A percentile compares a stretch with the other conserved stretches of the same genome.
phyloP scores from a whole-genome alignment of 202 grass and related monocot genomes.

The Brachypodium distachyon region DNA sequence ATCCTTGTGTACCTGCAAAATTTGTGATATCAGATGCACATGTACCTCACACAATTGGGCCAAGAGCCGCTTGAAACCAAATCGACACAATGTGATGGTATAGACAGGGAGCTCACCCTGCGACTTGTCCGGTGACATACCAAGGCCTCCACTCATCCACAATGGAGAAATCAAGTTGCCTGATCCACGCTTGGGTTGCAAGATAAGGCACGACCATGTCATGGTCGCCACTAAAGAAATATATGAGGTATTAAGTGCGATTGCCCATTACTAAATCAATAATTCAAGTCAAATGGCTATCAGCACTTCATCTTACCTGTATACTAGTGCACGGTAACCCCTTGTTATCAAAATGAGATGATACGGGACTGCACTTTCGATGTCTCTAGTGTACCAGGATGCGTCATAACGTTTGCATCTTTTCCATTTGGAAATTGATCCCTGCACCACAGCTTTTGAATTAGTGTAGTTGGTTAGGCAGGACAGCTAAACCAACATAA shows the following conservation, averaged over 20 bases:
- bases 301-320: neutral
- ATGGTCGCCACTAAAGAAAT: slow-evolving; percentile 1
- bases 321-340: slow-evolving; percentile 9
- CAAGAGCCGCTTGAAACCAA: neutral
- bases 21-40: neutral
- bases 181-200: slow-evolving; percentile 34
- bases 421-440: neutral
- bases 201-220: neutral
- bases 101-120: slow-evolving; percentile 4
- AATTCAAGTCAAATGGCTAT: neutral
- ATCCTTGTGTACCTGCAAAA: slow-evolving; percentile 13
- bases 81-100: neutral
- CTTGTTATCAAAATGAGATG: slow-evolving; percentile 7
- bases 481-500: neutral
- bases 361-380: neutral
- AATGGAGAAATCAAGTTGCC: slow-evolving; percentile 29
- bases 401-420: neutral
- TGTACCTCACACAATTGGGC: neutral
- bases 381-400: neutral
- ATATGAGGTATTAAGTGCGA: neutral
- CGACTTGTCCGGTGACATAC: slow-evolving; percentile 27
- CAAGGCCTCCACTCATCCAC: slow-evolving; percentile 41
- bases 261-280: neutral
- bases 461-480: neutral
- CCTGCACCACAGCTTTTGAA: neutral